Evolutionary conservation across 164 flowering plant species (phyloP).

Genomic region (Vitis amurensis): DNA sequence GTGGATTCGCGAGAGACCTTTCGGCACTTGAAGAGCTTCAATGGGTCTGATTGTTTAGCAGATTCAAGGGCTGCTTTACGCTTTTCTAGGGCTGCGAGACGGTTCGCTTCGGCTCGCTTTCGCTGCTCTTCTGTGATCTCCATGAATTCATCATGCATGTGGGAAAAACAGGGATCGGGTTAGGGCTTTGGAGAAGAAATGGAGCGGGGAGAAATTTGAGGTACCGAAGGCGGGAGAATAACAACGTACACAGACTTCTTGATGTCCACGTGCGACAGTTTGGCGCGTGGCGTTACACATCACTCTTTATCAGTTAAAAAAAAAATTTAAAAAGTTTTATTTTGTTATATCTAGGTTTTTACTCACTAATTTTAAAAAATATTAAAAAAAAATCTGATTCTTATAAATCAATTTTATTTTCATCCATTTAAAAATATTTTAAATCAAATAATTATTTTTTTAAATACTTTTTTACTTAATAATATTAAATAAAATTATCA

Average conservation of each 20-base stretch:
- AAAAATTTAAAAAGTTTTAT: too few relatives aligned
- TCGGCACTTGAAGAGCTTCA: slow-evolving; percentile 63
- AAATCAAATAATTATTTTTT: too few relatives aligned
- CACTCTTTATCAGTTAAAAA: too few relatives aligned
- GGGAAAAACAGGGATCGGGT: neutral
- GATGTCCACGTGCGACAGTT: neutral
- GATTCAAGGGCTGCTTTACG: slow-evolving; percentile 42
- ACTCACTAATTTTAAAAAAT: too few relatives aligned
- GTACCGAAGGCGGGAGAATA: too few relatives aligned
- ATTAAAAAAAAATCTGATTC: too few relatives aligned
- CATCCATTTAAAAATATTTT: too few relatives aligned
- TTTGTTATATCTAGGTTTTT: too few relatives aligned
- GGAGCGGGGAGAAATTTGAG: neutral
- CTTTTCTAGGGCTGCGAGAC: slow-evolving; percentile 71
- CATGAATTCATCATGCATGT: slow-evolving; percentile 17
- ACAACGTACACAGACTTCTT: too few relatives aligned
- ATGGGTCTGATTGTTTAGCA: slow-evolving; percentile 20
- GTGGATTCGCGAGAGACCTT: slow-evolving; percentile 31
- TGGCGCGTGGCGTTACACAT: neutral
- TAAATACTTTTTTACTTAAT: too few relatives aligned
- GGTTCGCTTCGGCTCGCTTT: slow-evolving; percentile 68
- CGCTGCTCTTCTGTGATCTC: slow-evolving; percentile 81
- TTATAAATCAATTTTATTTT: too few relatives aligned
- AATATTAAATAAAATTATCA: too few relatives aligned
- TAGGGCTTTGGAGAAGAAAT: neutral